These are phyloP conservation scores for Sporothrix globosa DNA, from an alignment of 2,329 filamentous ascomycete genomes.

Conservation along the genomic window DNA sequence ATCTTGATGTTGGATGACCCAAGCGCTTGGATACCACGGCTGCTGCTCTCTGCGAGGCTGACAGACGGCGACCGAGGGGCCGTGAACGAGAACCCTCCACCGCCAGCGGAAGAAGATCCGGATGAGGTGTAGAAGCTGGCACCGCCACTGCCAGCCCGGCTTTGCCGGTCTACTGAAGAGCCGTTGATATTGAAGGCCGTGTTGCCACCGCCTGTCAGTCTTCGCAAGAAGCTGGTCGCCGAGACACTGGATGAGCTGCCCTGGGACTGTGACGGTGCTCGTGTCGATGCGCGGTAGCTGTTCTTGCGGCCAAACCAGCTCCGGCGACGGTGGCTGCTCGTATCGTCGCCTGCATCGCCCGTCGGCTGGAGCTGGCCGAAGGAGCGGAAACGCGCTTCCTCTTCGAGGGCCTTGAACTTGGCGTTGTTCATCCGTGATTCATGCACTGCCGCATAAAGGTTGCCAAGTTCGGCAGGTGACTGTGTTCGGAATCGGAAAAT, in stretches of 20 bases:
- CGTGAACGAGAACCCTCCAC: slow-evolving; percentile 42
- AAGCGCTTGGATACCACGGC: slow-evolving; percentile 56
- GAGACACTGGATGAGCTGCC: slow-evolving; percentile 69
- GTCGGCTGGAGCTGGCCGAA: slow-evolving; percentile 62
- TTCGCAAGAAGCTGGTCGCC: slow-evolving; percentile 74
- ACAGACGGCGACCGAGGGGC: slow-evolving; percentile 62
- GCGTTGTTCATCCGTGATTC: slow-evolving; percentile 88
- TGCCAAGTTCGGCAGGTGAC: slow-evolving; percentile 74
- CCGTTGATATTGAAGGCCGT: slow-evolving; percentile 78
- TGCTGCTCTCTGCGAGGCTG: slow-evolving; percentile 55
- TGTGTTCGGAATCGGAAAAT: slow-evolving; percentile 91
- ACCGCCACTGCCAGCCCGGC: slow-evolving; percentile 52
- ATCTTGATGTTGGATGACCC: slow-evolving; percentile 83
- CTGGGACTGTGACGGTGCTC: slow-evolving; percentile 68
- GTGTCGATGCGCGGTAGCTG: slow-evolving; percentile 65
- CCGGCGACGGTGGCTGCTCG: slow-evolving; percentile 52
- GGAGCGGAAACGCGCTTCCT: slow-evolving; percentile 70
- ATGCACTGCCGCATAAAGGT: slow-evolving; percentile 85
- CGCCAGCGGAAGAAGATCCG: slow-evolving; percentile 56
- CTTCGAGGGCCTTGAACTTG: slow-evolving; percentile 73
- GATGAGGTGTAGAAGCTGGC: slow-evolving; percentile 63
- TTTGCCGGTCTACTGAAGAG: slow-evolving; percentile 68
- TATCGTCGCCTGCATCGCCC: slow-evolving; percentile 52
- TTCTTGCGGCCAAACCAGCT: slow-evolving; percentile 67
- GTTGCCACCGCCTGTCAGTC: slow-evolving; percentile 69